Conservation (phyloP, 75 land plant species). For the Adiantum capillusveneris region DNA sequence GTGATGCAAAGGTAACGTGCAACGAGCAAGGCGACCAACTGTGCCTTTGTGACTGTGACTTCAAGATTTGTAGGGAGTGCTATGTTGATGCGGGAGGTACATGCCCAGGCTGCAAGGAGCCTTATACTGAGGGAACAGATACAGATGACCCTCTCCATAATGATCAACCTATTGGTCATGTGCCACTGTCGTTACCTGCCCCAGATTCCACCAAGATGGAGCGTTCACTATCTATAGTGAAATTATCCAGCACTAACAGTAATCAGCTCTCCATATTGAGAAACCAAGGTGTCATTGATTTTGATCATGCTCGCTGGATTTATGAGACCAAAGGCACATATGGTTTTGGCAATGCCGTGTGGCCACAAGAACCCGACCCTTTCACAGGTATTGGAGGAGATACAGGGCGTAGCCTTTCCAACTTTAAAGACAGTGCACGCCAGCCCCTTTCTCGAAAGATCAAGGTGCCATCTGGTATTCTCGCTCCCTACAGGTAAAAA, state of each 20-base stretch:
- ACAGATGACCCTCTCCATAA: conserved; percentile 14
- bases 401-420: conserved; percentile 27
- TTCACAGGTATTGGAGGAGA: conserved; percentile 20
- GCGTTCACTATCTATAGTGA: conserved; percentile 61
- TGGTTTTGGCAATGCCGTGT: conserved; percentile 88
- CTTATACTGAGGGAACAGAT: conserved; percentile 15
- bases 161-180: conserved; percentile 20
- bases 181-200: conserved; percentile 20
- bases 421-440: conserved; percentile 48
- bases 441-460: conserved; percentile 73
- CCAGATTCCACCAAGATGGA: conserved; percentile 18
- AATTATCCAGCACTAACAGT: conserved; percentile 26
- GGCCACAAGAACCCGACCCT: conserved; percentile 53
- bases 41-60: conserved; percentile 66
- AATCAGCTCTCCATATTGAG: conserved; percentile 22
- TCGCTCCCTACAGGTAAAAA: conserved; percentile 80
- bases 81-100: conserved; percentile 64
- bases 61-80: conserved; percentile 44
- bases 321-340: conserved; percentile 94
- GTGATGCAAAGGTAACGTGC: conserved; percentile 60
- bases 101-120: conserved; percentile 64
- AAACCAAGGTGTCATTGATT: conserved; percentile 57
- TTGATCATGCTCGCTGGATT: conserved; percentile 80
- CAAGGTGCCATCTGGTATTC: conserved; percentile 62
- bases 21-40: conserved; percentile 63